These are phyloP conservation scores for Paecilomyces variotii DNA, from an alignment of 2,329 filamentous ascomycete species.

Conservation along the genomic window DNA sequence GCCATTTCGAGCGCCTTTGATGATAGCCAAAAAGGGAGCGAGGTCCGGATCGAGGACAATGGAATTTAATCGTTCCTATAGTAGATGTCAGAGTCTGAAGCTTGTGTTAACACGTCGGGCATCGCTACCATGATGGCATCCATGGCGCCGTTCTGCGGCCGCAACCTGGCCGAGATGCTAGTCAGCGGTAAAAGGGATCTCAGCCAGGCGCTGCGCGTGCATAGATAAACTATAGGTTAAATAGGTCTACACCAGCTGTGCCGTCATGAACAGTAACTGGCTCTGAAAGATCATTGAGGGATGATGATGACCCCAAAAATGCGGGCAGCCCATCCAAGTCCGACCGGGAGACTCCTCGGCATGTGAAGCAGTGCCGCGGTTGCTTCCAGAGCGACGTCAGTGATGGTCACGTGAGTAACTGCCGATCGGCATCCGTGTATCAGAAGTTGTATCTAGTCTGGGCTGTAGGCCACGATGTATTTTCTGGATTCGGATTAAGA, in stretches of 20 bases:
- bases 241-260: not conserved
- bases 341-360: conserved; percentile 24
- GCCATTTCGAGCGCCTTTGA: conserved; percentile 95
- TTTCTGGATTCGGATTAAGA: not conserved
- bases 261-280: not conserved
- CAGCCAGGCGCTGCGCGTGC: not conserved
- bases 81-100: not conserved
- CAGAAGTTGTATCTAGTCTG: not conserved
- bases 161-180: conserved; percentile 20
- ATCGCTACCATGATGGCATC: conserved; percentile 25
- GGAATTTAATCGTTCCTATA: conserved; percentile 61
- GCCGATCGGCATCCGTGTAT: not conserved
- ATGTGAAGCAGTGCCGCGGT: conserved; percentile 24
- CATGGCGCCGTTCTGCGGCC: conserved; percentile 19
- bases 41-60: conserved; percentile 76
- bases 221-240: not conserved
- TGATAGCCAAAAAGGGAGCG: conserved; percentile 72
- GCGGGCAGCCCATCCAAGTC: conserved; percentile 8
- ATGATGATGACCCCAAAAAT: not conserved
- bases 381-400: conserved; percentile 13
- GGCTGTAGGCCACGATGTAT: not conserved
- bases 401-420: conserved; percentile 24
- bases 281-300: not conserved
- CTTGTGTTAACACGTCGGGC: not conserved
- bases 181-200: conserved; percentile 3